Percentiles rank a stretch among this genome's conserved stretches.
Conservation (phyloP, 176 grass and related monocot genomes). For the Lolium rigidum region DNA sequence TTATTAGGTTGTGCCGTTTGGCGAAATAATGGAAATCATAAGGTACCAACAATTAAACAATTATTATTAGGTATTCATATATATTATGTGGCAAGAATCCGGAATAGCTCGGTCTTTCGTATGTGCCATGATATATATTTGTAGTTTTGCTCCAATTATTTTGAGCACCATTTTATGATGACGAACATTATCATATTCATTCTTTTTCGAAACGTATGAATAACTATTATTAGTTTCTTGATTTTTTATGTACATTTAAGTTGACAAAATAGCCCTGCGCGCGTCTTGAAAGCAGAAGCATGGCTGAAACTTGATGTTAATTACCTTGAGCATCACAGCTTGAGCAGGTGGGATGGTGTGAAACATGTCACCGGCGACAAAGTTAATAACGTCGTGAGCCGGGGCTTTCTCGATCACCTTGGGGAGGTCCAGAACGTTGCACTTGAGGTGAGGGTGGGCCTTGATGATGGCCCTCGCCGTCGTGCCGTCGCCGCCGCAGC, state of each 20-base stretch:
- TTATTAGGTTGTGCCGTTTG: too few species aligned
- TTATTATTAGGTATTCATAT: too few species aligned
- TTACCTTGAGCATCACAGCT: constrained; percentile 53
- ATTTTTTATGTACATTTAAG: not conserved
- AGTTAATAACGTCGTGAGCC: not conserved
- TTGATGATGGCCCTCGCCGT: constrained; percentile 35
- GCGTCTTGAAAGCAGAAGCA: not conserved
- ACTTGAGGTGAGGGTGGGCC: constrained; percentile 40
- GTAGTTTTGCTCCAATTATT: too few species aligned
- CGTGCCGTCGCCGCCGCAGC: constrained; percentile 43
- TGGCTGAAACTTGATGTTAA: not conserved
- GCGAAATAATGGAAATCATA: too few species aligned
- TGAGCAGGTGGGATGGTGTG: constrained; percentile 49
- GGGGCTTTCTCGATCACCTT: constrained; percentile 29
- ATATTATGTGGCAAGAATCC: too few species aligned
- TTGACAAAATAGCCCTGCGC: not conserved
- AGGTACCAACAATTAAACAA: too few species aligned
- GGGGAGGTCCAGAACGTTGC: constrained; percentile 53
- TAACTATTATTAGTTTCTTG: not conserved
- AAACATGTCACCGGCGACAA: constrained; percentile 54
- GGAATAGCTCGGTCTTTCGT: too few species aligned
- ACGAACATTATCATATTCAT: too few species aligned
- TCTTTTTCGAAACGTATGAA: too few species aligned
- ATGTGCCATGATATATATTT: too few species aligned
- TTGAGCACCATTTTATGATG: too few species aligned